Evolutionary conservation across 768 basidiomycete genomes (phyloP).

Genomic region (Postia placenta): DNA sequence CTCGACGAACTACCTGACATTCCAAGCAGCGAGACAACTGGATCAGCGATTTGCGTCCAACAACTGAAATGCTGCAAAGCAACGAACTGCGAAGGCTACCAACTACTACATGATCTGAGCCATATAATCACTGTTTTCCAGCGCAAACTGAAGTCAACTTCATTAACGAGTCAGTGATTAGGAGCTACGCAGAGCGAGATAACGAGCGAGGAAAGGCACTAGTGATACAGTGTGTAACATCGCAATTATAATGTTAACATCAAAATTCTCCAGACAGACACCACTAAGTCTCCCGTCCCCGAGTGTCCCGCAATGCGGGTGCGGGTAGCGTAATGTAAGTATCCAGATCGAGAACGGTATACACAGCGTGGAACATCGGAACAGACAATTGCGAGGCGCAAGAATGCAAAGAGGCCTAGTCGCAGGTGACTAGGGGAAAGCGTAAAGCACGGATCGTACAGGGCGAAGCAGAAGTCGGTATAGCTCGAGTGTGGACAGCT

Average conservation of each 20-base stretch:
- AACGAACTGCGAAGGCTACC: too few species aligned
- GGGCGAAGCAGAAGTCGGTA: slow-evolving; percentile 11
- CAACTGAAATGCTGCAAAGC: too few species aligned
- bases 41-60: too few species aligned
- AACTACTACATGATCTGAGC: too few species aligned
- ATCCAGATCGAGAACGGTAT: background rate
- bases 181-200: background rate
- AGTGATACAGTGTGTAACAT: background rate
- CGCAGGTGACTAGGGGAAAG: background rate
- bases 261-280: background rate
- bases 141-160: background rate
- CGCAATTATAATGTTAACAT: background rate
- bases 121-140: too few species aligned
- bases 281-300: background rate
- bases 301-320: slow-evolving; percentile 13
- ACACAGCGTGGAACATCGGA: background rate
- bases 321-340: background rate
- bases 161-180: background rate
- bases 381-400: background rate
- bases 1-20: background rate
- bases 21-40: background rate
- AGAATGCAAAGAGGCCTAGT: background rate
- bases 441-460: background rate
- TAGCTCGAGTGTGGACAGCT: slow-evolving; percentile 1
- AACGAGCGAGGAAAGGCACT: background rate